Base-by-base conservation (phyloP, 2,329 filamentous ascomycete genomes). In the Exserohilum rostratum region DNA sequence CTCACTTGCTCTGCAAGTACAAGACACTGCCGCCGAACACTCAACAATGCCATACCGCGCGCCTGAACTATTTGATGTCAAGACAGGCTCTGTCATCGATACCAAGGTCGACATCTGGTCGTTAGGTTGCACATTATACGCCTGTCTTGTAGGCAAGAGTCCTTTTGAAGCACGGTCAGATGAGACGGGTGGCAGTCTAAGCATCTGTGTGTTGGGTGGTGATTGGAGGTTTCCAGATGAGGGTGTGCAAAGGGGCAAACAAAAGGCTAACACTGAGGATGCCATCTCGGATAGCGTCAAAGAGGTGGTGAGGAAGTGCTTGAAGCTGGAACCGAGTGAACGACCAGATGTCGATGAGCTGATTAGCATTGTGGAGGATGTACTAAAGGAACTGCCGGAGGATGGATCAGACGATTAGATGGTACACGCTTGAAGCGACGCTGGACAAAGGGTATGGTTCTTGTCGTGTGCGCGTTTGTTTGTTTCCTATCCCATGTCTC, bases 101-200 rank as follows among this genome's bases (percentile, higher is more conserved):
- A 96, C 93, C 11, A 97, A 97, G 74, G 91, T 96, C 35, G 95
- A 99, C 76, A 96, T 99, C 62, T 99, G 95, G 95, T 96, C 91
- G 13, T 80, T 99, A 18, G 95, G 95, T 46, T 98, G 95, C 80
- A 98, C 95, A n/a, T 82, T 99, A 39, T 99, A 96, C 77, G 95
- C 95, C 33, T 98, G 95, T 70, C 83, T 99, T 9, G 91, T 98
- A 25, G 95, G 95, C 62, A 98, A 99, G 77, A 96, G 90, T 12
- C 95, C 95, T 2, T 99, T 99, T 68, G 95, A 99, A 80, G 90
- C 93, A 73, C 88, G 95, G 57, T 93, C 89, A 62, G 95, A 99
- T 75, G 93, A 99, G 80, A 98, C 95, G 0, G 95, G 95, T 61
- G 95, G 95, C 39, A 95, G 90, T 62, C 79, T 99, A 61, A 96